Base-by-base conservation (phyloP, 768 basidiomycete genomes). In the Chalciporus pseudorubinellus region DNA sequence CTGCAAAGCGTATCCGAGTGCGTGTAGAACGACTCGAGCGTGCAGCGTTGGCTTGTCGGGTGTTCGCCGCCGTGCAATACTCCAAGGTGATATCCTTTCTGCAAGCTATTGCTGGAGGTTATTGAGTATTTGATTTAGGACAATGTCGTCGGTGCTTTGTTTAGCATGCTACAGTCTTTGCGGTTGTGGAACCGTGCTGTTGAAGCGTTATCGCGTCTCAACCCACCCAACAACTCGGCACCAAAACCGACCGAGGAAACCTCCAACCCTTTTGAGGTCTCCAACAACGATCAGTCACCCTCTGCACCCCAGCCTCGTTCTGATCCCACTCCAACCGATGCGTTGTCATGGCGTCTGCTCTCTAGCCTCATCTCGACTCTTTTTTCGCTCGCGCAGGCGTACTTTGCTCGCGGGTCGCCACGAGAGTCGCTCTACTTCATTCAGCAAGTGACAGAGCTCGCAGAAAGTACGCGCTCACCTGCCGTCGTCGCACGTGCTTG, bases 381-480 rank as follows among this genome's bases (percentile, higher is more conserved):
- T 3, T 79, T 95, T 51, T 74, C 81, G 3, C 72, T 95, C 7
- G 74, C 80, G 0, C 76, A 82, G 8, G 75, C 80, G 1, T 91
- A 93, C 59, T 74, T 83, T 18, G 65, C 71, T 0, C 81, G 92
- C 16, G 95, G 95, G 1, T 92, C 93, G 6, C 80, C 85, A 3
- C 81, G 87, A 19, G 92, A 95, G 60, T 85, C 91, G 2, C 85
- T 91, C 53, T 94, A 88, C 59, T 95, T 93, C 63, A 77, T 86
- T 0, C 76, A 85, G 36, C 87, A 92, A 62, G 89, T 88, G 1
- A 72, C 78, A n/a, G 82, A 84, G 18, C 72, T 98, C 1, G 89
- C 92, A 0, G 72, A 77, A 42, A 75, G 85, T 6, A 65, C 92
- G 11, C 84, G 84, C 53, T 80, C 86, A 0, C 82, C 86, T 14